phyloP scores from a whole-genome alignment of 495 filamentous ascomycete species.

The Entonaema liquescens region DNA sequence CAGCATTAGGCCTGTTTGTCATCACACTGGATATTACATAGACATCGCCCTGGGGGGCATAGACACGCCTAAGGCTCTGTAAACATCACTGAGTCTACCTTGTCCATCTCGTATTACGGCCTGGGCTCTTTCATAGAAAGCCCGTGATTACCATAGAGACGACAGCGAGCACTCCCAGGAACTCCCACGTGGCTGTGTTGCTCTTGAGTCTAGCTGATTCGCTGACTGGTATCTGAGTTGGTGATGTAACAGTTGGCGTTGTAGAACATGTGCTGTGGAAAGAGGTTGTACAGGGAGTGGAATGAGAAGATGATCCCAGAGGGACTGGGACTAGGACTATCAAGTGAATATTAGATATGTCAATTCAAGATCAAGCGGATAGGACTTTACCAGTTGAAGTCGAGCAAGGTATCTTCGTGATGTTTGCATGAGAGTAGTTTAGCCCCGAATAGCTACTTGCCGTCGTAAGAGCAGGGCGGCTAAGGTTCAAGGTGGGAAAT shows the following conservation, averaged over 20 bases:
- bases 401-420: conserved; percentile 30
- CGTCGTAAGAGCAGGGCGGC: not conserved
- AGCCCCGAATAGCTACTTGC: conserved; percentile 2
- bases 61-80: not conserved
- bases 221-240: conserved; percentile 32
- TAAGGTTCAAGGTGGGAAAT: conserved; percentile 7
- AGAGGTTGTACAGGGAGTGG: not conserved
- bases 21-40: not conserved
- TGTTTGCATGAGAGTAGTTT: conserved; percentile 20
- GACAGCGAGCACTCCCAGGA: conserved; percentile 8
- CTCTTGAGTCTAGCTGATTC: not conserved
- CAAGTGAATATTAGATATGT: conserved; percentile 8
- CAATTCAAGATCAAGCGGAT: too few species aligned
- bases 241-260: conserved; percentile 9
- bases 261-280: conserved; percentile 13
- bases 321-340: conserved; percentile 15
- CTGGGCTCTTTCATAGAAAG: conserved; percentile 13
- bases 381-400: conserved; percentile 31
- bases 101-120: not conserved
- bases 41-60: not conserved
- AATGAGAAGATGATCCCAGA: not conserved
- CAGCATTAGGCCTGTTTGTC: not conserved
- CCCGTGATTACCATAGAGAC: conserved; percentile 2
- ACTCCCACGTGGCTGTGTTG: not conserved
- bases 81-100: not conserved